Evolutionary conservation across 108 stramenopile species (phyloP), one percentile per base, ranked within the genome.

Genomic region (Cyclotella cryptica): DNA sequence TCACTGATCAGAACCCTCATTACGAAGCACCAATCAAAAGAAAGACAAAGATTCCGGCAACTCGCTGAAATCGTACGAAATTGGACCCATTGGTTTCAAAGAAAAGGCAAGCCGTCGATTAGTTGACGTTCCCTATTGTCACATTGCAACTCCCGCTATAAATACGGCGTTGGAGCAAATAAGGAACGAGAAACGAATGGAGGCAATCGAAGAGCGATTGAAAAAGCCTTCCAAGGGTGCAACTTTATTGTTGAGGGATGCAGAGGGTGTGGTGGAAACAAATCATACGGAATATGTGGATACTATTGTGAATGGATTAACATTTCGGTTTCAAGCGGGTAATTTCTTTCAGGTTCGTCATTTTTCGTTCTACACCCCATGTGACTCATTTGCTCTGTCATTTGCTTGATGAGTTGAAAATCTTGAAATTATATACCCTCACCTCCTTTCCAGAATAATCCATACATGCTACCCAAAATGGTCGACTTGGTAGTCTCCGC

Each of bases 101-200:
- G 75, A 88, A 81, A 80, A 87, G 24, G 78, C 75, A 6, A 86
- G 79, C 43, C 89, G 92, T n/a, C 75, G 87, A 39, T 63, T 99
- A 17, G 81, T 99, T 13, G 98, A 99, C 77, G 98, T 99, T 0
- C 80, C 86, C 12, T 75, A 85, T 52, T 99, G 98, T 85, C 92
- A 86, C 66, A 98, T 99, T 81, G 98, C 97, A 0, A 97, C 97
- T 10, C 90, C 88, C 4, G 90, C 89, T 7, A 96, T 99, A 58
- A 99, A 99, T 67, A 92, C 72, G 41, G 80, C 87, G 51, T 86
- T 94, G 49, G 71, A 71, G 14, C 72, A 70, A 29, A 57, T 89
- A 17, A 84, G 97, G 28, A 62, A 84, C 10, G 84, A 88, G 12
- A 78, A 91, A 45, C 71, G 62, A 51, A 66, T 71, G 18, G 71